Base-by-base conservation (phyloP, 2,329 filamentous ascomycete genomes). In the Drechslerella stenobrocha region DNA sequence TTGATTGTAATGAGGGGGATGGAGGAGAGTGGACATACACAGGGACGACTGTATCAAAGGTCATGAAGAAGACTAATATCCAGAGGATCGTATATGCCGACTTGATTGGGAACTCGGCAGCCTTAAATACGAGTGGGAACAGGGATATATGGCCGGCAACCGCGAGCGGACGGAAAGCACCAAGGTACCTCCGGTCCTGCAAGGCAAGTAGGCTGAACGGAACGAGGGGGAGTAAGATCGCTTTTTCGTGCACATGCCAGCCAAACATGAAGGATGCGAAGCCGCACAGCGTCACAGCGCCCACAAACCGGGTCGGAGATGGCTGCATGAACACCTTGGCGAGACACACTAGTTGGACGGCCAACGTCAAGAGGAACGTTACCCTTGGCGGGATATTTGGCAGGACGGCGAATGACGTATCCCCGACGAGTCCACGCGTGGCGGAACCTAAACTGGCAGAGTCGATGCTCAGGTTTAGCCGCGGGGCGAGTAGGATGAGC, bases 201-300 rank as follows among this genome's bases (percentile, higher is more conserved):
- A 97, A 83, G 0, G 92, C 91, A 66, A 97, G 87, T 69, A 98
- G 82, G 72, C 89, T 95, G 80, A 97, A 97, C 0, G 93, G 93
- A 48, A 97, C 88, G 71, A 98, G 90, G 74, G 97, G 87, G 18
- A 97, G 83, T 20, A 98, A 82, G 60, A 98, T 88, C 1, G 93
- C 93, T 77, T 98, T 98, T 75, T 98, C 93, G 74, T 98, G 93
- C 6, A 98, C 93, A 75, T 98, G 93, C 90, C 92, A 98, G 59
- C 93, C 92, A 73, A 97, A 97, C 7, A 98, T 81, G 78, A 98
- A 98, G 0, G 92, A 96, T 0, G 92, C 88, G 75, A 96, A 98
- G 63, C 89, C 93, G 74, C 93, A 97, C 13, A 97, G 84, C 0
- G 92, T 96, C 44, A 96, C 83, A 0, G 90, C 87, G 2, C 90